Percentiles rank a stretch among this genome's conserved stretches.
Evolutionary conservation across 148 eudicot species (phyloP).

Genomic region (Tetragonia tetragonoides): DNA sequence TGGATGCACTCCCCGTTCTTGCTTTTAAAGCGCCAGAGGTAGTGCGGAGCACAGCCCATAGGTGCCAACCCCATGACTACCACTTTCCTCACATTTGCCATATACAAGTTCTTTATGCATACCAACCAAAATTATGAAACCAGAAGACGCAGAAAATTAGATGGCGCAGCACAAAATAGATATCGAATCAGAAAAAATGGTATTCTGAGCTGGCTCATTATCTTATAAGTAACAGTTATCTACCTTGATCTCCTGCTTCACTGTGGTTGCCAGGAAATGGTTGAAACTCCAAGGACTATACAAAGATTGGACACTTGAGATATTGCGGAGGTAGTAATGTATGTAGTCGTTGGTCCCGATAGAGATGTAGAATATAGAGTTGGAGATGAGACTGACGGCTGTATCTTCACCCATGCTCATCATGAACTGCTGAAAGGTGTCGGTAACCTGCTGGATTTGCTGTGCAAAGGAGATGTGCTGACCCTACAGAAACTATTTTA

Average conservation of each 20-base stretch:
- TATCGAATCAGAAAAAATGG: not conserved
- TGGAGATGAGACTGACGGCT: conserved; percentile 54
- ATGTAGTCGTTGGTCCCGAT: conserved; percentile 90
- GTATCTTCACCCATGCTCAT: conserved; percentile 68
- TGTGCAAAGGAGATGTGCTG: conserved; percentile 80
- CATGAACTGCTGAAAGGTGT: conserved; percentile 71
- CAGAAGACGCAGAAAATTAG: not conserved
- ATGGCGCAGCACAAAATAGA: too few relatives aligned
- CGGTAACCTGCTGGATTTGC: conserved; percentile 80
- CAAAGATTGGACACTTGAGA: conserved; percentile 65
- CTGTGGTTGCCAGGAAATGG: conserved; percentile 55
- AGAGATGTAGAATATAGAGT: conserved; percentile 79
- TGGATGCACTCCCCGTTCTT: conserved; percentile 66
- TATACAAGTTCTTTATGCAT: conserved; percentile 56
- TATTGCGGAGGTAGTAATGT: conserved; percentile 85
- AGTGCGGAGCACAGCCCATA: conserved; percentile 91
- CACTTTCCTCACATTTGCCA: conserved; percentile 60
- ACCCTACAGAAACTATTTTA: conserved; percentile 45
- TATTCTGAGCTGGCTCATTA: not conserved
- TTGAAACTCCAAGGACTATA: conserved; percentile 81
- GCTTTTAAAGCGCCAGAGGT: conserved; percentile 65
- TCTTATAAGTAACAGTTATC: not conserved
- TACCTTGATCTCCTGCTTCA: conserved; percentile 79
- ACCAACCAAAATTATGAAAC: not conserved
- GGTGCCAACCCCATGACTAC: conserved; percentile 91